Base-by-base conservation (phyloP, 2,329 filamentous ascomycete species). In the Macrophomina phaseolina region DNA sequence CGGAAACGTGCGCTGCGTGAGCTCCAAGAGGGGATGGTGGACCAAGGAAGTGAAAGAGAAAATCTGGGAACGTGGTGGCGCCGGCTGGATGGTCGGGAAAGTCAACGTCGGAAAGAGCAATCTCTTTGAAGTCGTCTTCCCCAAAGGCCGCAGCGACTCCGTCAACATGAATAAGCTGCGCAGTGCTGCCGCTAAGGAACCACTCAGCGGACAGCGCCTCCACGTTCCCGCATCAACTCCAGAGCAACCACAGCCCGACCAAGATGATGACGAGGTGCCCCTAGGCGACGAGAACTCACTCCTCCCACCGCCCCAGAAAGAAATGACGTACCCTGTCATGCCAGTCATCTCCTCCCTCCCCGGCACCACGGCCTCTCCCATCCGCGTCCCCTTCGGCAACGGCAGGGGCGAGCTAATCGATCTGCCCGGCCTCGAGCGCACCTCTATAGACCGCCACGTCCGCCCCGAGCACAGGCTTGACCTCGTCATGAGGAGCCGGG, bases 41-140 rank as follows among this genome's bases (percentile, higher is more conserved):
- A 97, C 94, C 0, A 91, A 87, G 70, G 84, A 91, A 60, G 81
- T 99, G 65, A 97, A 92, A 77, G 90, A 97, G 71, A 90, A 94
- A 56, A 93, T 99, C 55, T 94, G 89, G 85, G 81, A 89, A 51
- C 87, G 92, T 58, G 93, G 93, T 4, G 94, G 94, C 4, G 95
- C 90, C 16, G 90, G 91, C 16, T 99, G 95, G 94, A 90, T 99
- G 84, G 91, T 99, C 2, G 95, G 95, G n/a, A 98, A 97, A 78
- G 93, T 93, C 69, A 99, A 99, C 75, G 96, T 98, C 2, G 96
- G 95, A 30, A 99, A 99, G 80, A 98, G 94, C 72, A 90, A 91
- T 74, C 85, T 99, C 2, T 97, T 98, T 68, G 90, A 95, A 71
- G 87, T 89, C 4, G 88, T 97, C 7, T 97, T 94, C 73, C 94